Evolutionary conservation across 139 green algal species (phyloP).

Genomic region (Chlamydomonas incerta): DNA sequence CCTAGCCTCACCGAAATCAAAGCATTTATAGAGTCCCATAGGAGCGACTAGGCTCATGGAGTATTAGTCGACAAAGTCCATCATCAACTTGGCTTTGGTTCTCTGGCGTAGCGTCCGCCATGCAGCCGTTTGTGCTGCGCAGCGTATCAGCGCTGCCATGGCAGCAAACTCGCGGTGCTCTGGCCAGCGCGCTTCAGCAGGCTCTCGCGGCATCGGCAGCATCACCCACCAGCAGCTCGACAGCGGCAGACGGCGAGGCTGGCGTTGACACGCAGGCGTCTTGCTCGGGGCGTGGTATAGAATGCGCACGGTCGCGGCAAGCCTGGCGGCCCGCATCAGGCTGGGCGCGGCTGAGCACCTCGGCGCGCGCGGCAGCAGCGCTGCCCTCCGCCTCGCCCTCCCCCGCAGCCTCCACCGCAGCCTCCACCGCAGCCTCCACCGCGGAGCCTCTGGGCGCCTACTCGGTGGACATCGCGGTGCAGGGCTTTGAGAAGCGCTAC

Average conservation of each 20-base stretch:
- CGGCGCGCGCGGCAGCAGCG: neutral
- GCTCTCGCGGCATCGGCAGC: neutral
- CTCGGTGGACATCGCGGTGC: constrained; percentile 28
- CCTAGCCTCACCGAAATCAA: too few species aligned
- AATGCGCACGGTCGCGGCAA: too few species aligned
- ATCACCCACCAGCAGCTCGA: too few species aligned
- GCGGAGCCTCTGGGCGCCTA: neutral
- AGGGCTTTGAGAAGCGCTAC: constrained; percentile 58
- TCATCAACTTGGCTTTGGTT: too few species aligned
- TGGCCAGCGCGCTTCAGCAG: neutral
- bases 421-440: neutral
- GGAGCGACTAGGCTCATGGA: too few species aligned
- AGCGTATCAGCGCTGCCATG: neutral
- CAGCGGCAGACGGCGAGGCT: too few species aligned
- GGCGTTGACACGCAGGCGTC: too few species aligned
- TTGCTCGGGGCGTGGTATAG: too few species aligned
- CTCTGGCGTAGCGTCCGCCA: neutral
- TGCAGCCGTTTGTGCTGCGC: constrained; percentile 22
- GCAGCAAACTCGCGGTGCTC: neutral
- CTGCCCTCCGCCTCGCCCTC: neutral
- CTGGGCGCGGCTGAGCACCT: neutral
- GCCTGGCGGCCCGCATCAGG: too few species aligned
- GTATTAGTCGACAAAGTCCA: too few species aligned
- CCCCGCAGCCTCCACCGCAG: too few species aligned
- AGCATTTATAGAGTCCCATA: too few species aligned